A percentile compares a stretch with the other conserved stretches of the same genome.
Evolutionary conservation across 1,139 yeast genomes (phyloP).

Genomic region (Martiniozyma asiatica): DNA sequence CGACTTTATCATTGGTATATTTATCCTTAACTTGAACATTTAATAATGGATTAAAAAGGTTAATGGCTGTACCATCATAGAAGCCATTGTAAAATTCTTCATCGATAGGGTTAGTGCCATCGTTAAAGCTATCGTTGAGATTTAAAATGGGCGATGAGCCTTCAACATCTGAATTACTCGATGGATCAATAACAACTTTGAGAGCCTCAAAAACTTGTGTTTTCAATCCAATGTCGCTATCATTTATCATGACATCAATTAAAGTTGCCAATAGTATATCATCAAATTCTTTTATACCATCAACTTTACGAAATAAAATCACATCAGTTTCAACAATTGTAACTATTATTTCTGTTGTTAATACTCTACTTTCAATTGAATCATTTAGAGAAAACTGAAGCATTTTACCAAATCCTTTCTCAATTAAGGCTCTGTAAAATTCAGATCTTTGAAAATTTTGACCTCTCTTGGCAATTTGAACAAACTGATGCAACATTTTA

Average conservation of each 20-base stretch:
- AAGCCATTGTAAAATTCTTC: slow-evolving; percentile 49
- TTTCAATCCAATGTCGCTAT: slow-evolving; percentile 59
- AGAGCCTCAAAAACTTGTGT: slow-evolving; percentile 80
- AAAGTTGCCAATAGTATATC: slow-evolving; percentile 52
- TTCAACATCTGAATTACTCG: slow-evolving; percentile 2
- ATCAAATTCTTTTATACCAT: slow-evolving; percentile 27
- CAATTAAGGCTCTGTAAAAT: slow-evolving; percentile 54
- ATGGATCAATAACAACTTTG: slow-evolving; percentile 55
- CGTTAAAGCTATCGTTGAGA: slow-evolving; percentile 15
- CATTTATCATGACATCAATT: slow-evolving; percentile 50
- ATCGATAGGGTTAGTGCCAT: slow-evolving; percentile 12
- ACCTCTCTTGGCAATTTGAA: slow-evolving; percentile 58
- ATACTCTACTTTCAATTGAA: slow-evolving; percentile 38
- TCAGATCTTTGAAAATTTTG: slow-evolving; percentile 52
- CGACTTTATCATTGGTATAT: slow-evolving; percentile 7
- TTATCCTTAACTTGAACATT: slow-evolving; percentile 6
- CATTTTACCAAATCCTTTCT: slow-evolving; percentile 58
- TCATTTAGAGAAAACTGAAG: slow-evolving; percentile 62
- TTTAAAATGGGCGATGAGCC: slow-evolving; percentile 2
- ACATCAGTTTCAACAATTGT: slow-evolving; percentile 81
- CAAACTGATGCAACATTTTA: slow-evolving; percentile 68
- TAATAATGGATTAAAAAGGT: slow-evolving; percentile 41
- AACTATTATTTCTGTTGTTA: slow-evolving; percentile 76
- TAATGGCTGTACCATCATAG: slow-evolving; percentile 49
- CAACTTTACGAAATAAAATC: slow-evolving; percentile 35